These are phyloP conservation scores for Elymus sibiricus DNA, from an alignment of 176 grass and related monocot genomes.

Conservation along the genomic window DNA sequence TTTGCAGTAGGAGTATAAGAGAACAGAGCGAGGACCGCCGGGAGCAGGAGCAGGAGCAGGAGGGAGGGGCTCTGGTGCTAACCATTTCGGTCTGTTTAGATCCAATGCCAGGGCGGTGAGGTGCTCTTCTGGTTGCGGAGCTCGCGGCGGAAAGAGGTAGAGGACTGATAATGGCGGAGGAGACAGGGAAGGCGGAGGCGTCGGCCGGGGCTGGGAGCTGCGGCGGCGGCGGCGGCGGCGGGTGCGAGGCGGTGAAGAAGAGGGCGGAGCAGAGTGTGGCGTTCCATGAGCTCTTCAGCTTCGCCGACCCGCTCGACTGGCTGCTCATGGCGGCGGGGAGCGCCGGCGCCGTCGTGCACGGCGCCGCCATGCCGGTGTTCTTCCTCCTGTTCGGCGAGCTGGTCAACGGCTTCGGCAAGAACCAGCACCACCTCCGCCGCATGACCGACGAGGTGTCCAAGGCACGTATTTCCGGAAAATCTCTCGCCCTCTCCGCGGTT, in stretches of 20 bases:
- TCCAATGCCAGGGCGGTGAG: conserved; percentile 38
- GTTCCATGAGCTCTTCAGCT: conserved; percentile 79
- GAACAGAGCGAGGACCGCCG: conserved; percentile 22
- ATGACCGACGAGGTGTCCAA: conserved; percentile 93
- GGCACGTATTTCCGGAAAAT: conserved; percentile 8
- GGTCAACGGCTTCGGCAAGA: conserved; percentile 95
- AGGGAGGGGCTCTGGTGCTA: not conserved
- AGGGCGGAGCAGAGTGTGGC: conserved; percentile 54
- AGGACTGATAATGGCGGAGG: conserved; percentile 38
- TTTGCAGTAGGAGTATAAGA: conserved; percentile 40
- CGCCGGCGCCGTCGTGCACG: conserved; percentile 73
- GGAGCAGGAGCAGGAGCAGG: conserved; percentile 5
- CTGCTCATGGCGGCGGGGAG: conserved; percentile 74
- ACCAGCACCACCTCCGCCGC: conserved; percentile 61
- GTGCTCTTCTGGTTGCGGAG: not conserved
- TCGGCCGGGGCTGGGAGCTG: conserved; percentile 7
- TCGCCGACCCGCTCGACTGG: conserved; percentile 76
- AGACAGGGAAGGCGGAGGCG: conserved; percentile 36
- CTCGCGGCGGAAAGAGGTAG: not conserved
- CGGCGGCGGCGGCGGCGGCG: conserved; percentile 9
- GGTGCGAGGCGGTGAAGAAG: conserved; percentile 51
- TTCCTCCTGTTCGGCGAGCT: conserved; percentile 91
- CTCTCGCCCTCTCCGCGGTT: not conserved
- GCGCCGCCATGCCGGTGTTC: conserved; percentile 87
- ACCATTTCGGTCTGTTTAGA: conserved; percentile 2